phyloP scores from a whole-genome alignment of 768 basidiomycete genomes.

The Tubosaeta brunneosetosa region DNA sequence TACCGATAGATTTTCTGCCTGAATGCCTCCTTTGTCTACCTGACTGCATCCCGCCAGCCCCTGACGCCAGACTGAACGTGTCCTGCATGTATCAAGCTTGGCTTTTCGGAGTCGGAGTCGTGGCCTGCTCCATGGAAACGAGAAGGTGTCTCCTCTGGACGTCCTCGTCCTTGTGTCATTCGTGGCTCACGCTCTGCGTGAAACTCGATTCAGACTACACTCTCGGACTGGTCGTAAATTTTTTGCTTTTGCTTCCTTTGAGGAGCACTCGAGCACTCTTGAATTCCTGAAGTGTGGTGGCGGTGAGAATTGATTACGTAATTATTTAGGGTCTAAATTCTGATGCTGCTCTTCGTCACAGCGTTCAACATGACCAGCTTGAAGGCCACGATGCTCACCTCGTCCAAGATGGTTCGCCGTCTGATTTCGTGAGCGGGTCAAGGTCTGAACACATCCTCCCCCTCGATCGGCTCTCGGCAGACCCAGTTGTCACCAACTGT shows the following conservation, averaged over 20 bases:
- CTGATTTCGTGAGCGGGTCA: constrained; percentile 64
- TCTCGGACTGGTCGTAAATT: constrained; percentile 12
- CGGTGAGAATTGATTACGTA: too few species aligned
- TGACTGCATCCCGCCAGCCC: too few species aligned
- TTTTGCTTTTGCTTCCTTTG: constrained; percentile 18
- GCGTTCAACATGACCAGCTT: constrained; percentile 24
- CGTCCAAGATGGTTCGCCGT: constrained; percentile 39
- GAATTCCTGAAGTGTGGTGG: too few species aligned
- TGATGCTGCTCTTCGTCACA: too few species aligned
- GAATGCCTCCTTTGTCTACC: too few species aligned
- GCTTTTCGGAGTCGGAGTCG: neutral
- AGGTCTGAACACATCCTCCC: constrained; percentile 73
- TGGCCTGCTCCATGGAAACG: constrained; percentile 6
- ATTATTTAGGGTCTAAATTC: too few species aligned
- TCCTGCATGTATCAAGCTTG: neutral
- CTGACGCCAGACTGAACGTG: too few species aligned
- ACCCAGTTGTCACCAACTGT: constrained; percentile 52
- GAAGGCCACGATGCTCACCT: constrained; percentile 45
- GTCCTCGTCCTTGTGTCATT: constrained; percentile 6
- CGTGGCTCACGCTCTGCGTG: constrained; percentile 14
- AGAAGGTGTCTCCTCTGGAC: constrained; percentile 2
- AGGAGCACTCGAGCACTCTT: too few species aligned
- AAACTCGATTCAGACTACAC: constrained; percentile 14
- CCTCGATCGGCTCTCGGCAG: constrained; percentile 59
- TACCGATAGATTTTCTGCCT: neutral